These are phyloP conservation scores for Curvularia verruculosa DNA, from an alignment of 2,329 filamentous ascomycete species.

Conservation along the genomic window DNA sequence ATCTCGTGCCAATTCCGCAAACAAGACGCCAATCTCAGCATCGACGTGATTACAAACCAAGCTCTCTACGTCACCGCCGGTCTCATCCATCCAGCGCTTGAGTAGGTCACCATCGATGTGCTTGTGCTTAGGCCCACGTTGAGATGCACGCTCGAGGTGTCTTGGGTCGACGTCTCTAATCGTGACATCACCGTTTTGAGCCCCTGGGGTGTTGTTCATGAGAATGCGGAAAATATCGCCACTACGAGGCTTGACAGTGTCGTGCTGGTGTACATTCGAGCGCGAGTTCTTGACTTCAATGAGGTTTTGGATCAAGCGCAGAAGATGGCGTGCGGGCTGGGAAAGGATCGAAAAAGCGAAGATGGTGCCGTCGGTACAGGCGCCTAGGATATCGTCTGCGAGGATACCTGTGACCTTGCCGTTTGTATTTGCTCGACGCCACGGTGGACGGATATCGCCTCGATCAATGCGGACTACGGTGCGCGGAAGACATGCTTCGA, in stretches of 20 bases:
- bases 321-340: slow-evolving; percentile 67
- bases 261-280: slow-evolving; percentile 21
- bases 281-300: slow-evolving; percentile 31
- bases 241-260: slow-evolving; percentile 18
- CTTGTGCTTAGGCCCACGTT: slow-evolving; percentile 30
- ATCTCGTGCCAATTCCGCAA: slow-evolving; percentile 29
- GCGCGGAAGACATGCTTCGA: slow-evolving; percentile 51
- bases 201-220: slow-evolving; percentile 30
- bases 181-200: slow-evolving; percentile 25
- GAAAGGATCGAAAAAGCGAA: slow-evolving; percentile 68
- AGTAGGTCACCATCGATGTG: slow-evolving; percentile 54
- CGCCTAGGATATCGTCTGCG: slow-evolving; percentile 56
- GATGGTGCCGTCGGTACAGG: slow-evolving; percentile 59
- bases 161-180: slow-evolving; percentile 38
- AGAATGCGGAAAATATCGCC: slow-evolving; percentile 32
- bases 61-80: slow-evolving; percentile 24
- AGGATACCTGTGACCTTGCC: slow-evolving; percentile 46
- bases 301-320: slow-evolving; percentile 76
- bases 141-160: slow-evolving; percentile 19
- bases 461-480: slow-evolving; percentile 58
- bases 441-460: slow-evolving; percentile 52
- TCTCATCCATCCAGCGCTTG: slow-evolving; percentile 36
- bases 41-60: slow-evolving; percentile 27
- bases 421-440: slow-evolving; percentile 32
- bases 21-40: slow-evolving; percentile 27